phyloP scores from a whole-genome alignment of 441 rosid species.

The Geranium incanum region DNA sequence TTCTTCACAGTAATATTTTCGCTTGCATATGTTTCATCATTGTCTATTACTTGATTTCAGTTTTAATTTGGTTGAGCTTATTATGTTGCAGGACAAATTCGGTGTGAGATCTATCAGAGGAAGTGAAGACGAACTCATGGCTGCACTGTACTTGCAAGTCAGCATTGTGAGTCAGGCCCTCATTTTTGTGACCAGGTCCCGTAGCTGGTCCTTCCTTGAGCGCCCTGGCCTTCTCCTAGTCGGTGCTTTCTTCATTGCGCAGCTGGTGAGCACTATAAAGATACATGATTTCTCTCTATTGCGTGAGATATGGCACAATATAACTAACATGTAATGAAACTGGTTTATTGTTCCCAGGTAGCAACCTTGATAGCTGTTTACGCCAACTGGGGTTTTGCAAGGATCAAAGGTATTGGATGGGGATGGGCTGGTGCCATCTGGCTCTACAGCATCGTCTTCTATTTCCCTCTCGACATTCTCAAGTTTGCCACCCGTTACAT shows the following conservation, averaged over 20 bases:
- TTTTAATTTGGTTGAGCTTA: no score
- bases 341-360: slow-evolving; percentile 17
- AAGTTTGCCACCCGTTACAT: slow-evolving; percentile 27
- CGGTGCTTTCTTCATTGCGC: slow-evolving; percentile 45
- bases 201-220: slow-evolving; percentile 46
- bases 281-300: no score
- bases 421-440: slow-evolving; percentile 60
- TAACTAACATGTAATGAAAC: background rate
- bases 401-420: slow-evolving; percentile 43
- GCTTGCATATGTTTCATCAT: no score
- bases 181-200: slow-evolving; percentile 47
- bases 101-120: background rate
- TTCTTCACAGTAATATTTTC: slow-evolving; percentile 33
- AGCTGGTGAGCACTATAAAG: slow-evolving; percentile 31
- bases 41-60: background rate
- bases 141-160: slow-evolving; percentile 45
- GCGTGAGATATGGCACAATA: no score
- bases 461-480: slow-evolving; percentile 46
- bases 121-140: slow-evolving; percentile 18
- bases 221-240: slow-evolving; percentile 50
- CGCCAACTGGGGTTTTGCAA: slow-evolving; percentile 40
- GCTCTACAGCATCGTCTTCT: slow-evolving; percentile 38
- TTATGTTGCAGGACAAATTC: background rate
- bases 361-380: slow-evolving; percentile 36
- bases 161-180: slow-evolving; percentile 33